Percentiles rank a stretch among this genome's conserved stretches.
Conservation (phyloP, 2,329 filamentous ascomycete species). For the Nemania bipapillata region DNA sequence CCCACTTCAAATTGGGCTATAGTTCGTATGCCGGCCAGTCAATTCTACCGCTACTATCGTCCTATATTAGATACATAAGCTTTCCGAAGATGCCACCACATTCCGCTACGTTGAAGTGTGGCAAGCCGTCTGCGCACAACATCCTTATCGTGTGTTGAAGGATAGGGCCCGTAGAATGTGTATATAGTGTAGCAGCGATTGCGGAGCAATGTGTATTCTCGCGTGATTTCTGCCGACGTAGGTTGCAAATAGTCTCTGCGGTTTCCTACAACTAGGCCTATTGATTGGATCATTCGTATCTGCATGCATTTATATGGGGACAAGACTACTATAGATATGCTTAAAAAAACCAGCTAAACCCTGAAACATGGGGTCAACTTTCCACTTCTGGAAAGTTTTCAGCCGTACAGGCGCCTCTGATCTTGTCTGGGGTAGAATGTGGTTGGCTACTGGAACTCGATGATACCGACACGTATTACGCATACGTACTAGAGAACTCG, state of each 20-base stretch:
- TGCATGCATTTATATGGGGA: neutral
- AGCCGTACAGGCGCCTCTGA: neutral
- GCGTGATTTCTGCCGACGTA: neutral
- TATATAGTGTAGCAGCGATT: neutral
- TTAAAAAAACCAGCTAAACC: neutral
- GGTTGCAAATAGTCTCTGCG: neutral
- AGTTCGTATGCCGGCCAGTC: too few species aligned
- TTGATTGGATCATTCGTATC: slow-evolving; percentile 1
- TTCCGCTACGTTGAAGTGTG: too few species aligned
- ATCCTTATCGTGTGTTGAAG: too few species aligned
- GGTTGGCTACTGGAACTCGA: neutral
- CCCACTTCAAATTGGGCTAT: too few species aligned
- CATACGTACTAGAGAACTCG: too few species aligned
- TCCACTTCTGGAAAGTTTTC: neutral
- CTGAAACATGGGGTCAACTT: slow-evolving; percentile 3
- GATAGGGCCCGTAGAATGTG: neutral
- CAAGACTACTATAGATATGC: neutral
- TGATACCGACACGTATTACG: too few species aligned
- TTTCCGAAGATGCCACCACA: too few species aligned
- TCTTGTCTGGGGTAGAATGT: neutral
- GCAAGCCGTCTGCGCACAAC: too few species aligned
- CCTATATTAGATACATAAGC: too few species aligned
- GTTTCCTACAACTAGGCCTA: neutral
- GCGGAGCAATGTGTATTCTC: neutral
- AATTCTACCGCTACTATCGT: too few species aligned